A percentile compares a stretch with the other conserved stretches of the same genome.
Evolutionary conservation across 1,284 basidiomycete genomes (phyloP).

Genomic region (Cutaneotrichosporon sp.): DNA sequence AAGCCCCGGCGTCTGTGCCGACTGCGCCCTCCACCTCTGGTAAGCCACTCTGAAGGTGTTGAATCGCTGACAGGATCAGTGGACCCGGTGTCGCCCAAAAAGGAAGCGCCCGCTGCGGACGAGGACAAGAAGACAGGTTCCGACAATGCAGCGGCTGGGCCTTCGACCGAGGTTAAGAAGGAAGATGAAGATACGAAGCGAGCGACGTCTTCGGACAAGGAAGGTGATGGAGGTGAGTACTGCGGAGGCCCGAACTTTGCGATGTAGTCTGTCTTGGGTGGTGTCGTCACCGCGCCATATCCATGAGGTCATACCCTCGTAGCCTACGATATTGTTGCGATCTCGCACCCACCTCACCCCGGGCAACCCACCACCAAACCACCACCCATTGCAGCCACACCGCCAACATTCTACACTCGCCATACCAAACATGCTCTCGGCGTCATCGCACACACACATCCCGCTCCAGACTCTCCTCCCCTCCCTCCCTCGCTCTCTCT

Average conservation of each 20-base stretch:
- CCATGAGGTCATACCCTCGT: neutral
- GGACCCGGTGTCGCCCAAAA: conserved; percentile 7
- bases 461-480: neutral
- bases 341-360: neutral
- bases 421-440: too few relatives aligned
- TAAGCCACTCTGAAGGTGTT: conserved; percentile 3
- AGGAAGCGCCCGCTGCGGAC: neutral
- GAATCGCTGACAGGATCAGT: neutral
- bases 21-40: conserved; percentile 14
- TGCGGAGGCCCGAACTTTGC: neutral
- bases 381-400: neutral
- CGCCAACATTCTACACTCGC: too few relatives aligned
- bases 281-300: neutral
- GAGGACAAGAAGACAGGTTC: conserved; percentile 13
- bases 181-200: conserved; percentile 5
- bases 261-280: neutral
- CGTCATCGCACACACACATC: neutral
- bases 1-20: conserved; percentile 23
- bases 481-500: neutral
- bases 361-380: neutral
- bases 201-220: conserved; percentile 15
- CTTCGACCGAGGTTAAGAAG: conserved; percentile 1
- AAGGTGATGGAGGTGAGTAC: conserved; percentile 15
- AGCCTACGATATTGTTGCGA: too few relatives aligned
- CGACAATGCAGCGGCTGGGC: conserved; percentile 1